phyloP scores from a whole-genome alignment of 1,284 basidiomycete species.

The Marasmius tenuissimus region DNA sequence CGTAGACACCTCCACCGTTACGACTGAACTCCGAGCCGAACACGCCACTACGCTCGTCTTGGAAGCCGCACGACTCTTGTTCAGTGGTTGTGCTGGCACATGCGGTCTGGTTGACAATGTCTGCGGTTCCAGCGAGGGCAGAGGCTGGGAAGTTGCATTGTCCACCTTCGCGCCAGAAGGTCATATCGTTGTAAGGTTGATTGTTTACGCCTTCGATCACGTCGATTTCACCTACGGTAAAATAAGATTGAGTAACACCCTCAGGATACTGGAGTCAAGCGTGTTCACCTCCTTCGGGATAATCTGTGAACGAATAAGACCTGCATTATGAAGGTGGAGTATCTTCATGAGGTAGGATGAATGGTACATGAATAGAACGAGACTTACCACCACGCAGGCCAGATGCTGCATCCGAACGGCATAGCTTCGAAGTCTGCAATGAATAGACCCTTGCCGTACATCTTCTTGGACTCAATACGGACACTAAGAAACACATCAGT shows the following conservation, averaged over 20 bases:
- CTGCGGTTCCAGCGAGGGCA: not conserved
- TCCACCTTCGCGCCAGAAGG: conserved; percentile 50
- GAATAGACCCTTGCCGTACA: conserved; percentile 71
- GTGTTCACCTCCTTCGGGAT: conserved; percentile 51
- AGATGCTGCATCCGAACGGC: conserved; percentile 78
- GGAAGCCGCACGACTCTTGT: conserved; percentile 57
- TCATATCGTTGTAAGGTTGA: conserved; percentile 49
- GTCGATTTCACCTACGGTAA: conserved; percentile 46
- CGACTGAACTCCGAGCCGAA: conserved; percentile 51
- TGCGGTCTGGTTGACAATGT: conserved; percentile 26
- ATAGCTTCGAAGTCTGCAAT: conserved; percentile 76
- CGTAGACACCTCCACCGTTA: conserved; percentile 59
- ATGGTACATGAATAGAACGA: not conserved
- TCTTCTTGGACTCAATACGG: conserved; percentile 68
- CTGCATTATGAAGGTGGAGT: not conserved
- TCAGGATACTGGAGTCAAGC: not conserved
- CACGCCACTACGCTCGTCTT: conserved; percentile 35
- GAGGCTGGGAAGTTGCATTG: conserved; percentile 1
- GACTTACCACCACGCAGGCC: conserved; percentile 54
- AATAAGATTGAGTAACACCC: not conserved
- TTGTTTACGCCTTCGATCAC: conserved; percentile 57
- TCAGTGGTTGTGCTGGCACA: conserved; percentile 38
- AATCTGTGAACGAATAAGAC: conserved; percentile 37
- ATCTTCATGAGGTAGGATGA: conserved; percentile 1
- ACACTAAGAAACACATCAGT: conserved; percentile 42